phyloP scores from a whole-genome alignment of 331 rosid species.

The Quercus lobata region DNA sequence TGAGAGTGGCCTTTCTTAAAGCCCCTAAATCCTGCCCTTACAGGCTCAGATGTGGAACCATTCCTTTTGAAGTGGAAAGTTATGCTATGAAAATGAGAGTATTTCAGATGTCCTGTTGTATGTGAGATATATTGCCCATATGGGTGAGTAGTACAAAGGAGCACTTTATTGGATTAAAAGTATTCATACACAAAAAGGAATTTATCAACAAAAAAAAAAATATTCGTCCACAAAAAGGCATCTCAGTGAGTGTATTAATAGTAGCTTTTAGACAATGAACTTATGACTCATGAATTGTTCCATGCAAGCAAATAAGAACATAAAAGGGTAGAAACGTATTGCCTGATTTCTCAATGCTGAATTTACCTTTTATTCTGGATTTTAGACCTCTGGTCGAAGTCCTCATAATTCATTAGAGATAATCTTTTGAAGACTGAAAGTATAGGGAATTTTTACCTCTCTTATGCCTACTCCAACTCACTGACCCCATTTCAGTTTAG shows the following conservation, averaged over 20 bases:
- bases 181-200: too few species aligned
- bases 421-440: neutral
- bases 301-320: neutral
- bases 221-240: too few species aligned
- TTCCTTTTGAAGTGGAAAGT: too few species aligned
- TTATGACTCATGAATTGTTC: neutral
- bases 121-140: too few species aligned
- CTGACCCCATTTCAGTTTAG: neutral
- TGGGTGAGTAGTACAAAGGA: too few species aligned
- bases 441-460: neutral
- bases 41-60: too few species aligned
- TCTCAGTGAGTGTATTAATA: too few species aligned
- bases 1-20: neutral
- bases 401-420: neutral
- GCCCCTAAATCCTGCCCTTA: too few species aligned
- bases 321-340: neutral
- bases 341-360: neutral
- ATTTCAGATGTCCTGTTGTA: too few species aligned
- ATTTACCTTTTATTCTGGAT: neutral
- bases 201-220: too few species aligned
- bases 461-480: neutral
- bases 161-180: too few species aligned
- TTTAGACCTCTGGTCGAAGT: neutral
- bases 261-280: neutral
- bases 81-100: too few species aligned